Evolutionary conservation across 2,329 filamentous ascomycete species (phyloP).

Genomic region (Botryotinia narcissicola): DNA sequence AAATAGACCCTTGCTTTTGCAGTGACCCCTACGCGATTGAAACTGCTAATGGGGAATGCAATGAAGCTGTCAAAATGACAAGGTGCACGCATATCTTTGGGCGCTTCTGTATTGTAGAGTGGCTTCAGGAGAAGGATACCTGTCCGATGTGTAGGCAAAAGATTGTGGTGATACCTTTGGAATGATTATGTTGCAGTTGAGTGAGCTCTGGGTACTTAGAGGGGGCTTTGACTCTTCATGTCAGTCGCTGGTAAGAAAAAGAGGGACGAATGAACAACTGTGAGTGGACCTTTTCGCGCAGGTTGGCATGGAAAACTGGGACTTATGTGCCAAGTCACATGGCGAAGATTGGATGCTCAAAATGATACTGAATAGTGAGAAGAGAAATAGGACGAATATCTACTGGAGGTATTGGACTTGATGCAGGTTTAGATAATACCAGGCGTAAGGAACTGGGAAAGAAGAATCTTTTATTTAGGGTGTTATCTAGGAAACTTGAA

Average conservation of each 20-base stretch:
- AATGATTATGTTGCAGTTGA: not conserved
- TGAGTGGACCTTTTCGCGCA: not conserved
- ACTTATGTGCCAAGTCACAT: not conserved
- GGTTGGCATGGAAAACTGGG: not conserved
- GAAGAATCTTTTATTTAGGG: not conserved
- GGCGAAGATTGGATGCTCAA: not conserved
- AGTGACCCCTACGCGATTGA: not conserved
- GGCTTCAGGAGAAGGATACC: not conserved
- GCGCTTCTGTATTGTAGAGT: not conserved
- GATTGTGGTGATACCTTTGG: not conserved
- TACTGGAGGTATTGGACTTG: not conserved
- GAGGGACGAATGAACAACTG: not conserved
- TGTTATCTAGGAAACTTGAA: not conserved
- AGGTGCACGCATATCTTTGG: not conserved
- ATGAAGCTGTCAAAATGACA: not conserved
- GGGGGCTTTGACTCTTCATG: not conserved
- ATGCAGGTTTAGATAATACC: too few species aligned
- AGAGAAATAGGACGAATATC: not conserved
- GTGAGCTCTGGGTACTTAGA: not conserved
- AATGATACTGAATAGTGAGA: not conserved
- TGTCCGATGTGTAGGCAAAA: conserved; percentile 2
- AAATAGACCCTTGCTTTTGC: not conserved
- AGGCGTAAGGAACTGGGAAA: not conserved
- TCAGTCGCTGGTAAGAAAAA: not conserved
- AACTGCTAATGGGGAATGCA: not conserved